Conservation (phyloP, 116 monocot species). For the Cymodocea nodosa region DNA sequence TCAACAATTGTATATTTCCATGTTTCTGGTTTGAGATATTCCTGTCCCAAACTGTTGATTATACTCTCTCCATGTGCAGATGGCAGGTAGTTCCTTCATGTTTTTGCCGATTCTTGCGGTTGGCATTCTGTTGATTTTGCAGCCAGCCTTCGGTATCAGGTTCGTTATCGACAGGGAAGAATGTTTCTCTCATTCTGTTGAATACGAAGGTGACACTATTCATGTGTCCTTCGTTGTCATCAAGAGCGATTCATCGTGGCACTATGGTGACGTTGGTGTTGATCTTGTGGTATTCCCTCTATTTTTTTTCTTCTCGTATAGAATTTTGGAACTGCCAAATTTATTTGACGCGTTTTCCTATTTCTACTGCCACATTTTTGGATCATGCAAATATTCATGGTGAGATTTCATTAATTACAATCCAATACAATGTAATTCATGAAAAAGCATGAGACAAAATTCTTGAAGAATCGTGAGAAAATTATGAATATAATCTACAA, state of each 20-base stretch:
- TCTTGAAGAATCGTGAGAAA: too few relatives aligned
- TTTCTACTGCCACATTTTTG: too few relatives aligned
- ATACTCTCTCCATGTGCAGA: slow-evolving; percentile 7
- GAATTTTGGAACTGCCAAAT: too few relatives aligned
- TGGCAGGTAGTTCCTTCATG: not conserved
- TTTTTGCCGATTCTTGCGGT: slow-evolving; percentile 13
- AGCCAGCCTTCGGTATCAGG: slow-evolving; percentile 37
- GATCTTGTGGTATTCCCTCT: slow-evolving; percentile 80
- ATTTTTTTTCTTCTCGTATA: not conserved
- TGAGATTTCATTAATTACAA: too few relatives aligned
- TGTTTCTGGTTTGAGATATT: too few relatives aligned
- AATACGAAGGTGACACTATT: slow-evolving; percentile 79
- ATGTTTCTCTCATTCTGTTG: slow-evolving; percentile 71
- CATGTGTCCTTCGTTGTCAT: slow-evolving; percentile 95
- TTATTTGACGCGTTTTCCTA: too few relatives aligned
- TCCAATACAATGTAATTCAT: too few relatives aligned
- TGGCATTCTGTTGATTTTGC: slow-evolving; percentile 19
- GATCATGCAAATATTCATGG: too few relatives aligned
- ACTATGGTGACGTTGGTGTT: slow-evolving; percentile 63
- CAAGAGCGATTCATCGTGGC: slow-evolving; percentile 72
- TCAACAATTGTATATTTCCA: too few relatives aligned
- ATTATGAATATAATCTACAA: too few relatives aligned
- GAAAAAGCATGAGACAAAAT: too few relatives aligned
- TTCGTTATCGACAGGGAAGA: slow-evolving; percentile 96
- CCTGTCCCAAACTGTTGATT: not conserved